These are phyloP conservation scores for Adansonia gregorii DNA, from an alignment of 441 rosid species.

Conservation along the genomic window DNA sequence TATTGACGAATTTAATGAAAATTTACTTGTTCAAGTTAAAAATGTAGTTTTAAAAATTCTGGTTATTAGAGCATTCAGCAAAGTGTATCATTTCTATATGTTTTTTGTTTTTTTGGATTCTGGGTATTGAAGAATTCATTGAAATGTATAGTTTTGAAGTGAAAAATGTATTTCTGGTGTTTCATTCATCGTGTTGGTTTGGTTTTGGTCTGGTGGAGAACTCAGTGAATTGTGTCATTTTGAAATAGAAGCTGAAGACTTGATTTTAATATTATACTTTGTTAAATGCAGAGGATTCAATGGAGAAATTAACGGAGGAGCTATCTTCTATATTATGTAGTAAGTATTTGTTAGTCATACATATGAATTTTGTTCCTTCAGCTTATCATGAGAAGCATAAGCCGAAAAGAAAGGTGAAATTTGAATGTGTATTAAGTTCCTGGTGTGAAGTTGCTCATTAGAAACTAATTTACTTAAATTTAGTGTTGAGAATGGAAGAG, in stretches of 20 bases:
- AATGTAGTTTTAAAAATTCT: background rate
- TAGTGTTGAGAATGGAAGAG: constrained; percentile 9
- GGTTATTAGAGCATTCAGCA: background rate
- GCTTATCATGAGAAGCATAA: background rate
- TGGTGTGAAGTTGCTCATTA: background rate
- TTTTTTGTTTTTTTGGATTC: background rate
- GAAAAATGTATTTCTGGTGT: constrained; percentile 2
- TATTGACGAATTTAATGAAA: background rate
- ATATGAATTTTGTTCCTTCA: background rate
- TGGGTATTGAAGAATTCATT: background rate
- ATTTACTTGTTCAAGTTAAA: background rate
- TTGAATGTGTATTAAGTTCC: constrained; percentile 6
- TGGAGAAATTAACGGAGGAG: constrained; percentile 3
- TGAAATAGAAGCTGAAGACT: background rate
- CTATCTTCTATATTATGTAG: constrained; percentile 30
- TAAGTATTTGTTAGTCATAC: constrained; percentile 24
- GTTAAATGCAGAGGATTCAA: constrained; percentile 35
- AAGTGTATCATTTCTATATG: background rate
- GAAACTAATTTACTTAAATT: background rate
- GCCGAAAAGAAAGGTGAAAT: constrained; percentile 1
- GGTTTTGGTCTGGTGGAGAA: background rate
- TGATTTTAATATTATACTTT: background rate
- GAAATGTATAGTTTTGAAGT: constrained; percentile 3
- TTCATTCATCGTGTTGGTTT: constrained; percentile 20
- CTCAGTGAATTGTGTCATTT: background rate